phyloP scores from a whole-genome alignment of 306 rosid genomes.

The Pyrus betulifolia region DNA sequence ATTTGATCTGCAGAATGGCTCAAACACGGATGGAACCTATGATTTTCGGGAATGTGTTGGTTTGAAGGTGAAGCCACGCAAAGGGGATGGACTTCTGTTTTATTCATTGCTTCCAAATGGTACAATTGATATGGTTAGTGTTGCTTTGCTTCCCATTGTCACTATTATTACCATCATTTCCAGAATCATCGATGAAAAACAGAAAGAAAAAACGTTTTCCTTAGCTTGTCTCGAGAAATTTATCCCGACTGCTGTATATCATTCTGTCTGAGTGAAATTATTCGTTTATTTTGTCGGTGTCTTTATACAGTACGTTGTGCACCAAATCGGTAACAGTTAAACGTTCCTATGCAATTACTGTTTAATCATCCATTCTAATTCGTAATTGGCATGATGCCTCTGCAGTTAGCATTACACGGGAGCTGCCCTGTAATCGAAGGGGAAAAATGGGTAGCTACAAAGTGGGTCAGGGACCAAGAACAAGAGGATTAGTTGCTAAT shows the following conservation, averaged over 20 bases:
- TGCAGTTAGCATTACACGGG: slow-evolving; percentile 81
- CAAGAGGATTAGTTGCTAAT: slow-evolving; percentile 19
- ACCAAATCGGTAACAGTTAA: neutral
- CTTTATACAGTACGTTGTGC: neutral
- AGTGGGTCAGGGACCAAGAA: slow-evolving; percentile 76
- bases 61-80: slow-evolving; percentile 72
- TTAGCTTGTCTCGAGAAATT: neutral
- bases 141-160: neutral
- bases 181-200: neutral
- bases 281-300: neutral
- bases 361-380: neutral
- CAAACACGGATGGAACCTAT: slow-evolving; percentile 55
- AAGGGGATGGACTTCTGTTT: slow-evolving; percentile 88
- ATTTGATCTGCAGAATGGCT: slow-evolving; percentile 57
- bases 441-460: slow-evolving; percentile 87
- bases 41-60: slow-evolving; percentile 47
- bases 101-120: slow-evolving; percentile 67
- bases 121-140: slow-evolving; percentile 77
- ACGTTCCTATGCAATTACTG: neutral
- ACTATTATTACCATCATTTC: neutral
- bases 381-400: slow-evolving; percentile 16
- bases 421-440: slow-evolving; percentile 87
- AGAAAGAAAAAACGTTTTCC: neutral
- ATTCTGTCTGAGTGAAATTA: neutral
- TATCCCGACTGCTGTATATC: neutral